Base-by-base conservation (phyloP, 2,329 filamentous ascomycete genomes). In the Arachnomyces sp. region DNA sequence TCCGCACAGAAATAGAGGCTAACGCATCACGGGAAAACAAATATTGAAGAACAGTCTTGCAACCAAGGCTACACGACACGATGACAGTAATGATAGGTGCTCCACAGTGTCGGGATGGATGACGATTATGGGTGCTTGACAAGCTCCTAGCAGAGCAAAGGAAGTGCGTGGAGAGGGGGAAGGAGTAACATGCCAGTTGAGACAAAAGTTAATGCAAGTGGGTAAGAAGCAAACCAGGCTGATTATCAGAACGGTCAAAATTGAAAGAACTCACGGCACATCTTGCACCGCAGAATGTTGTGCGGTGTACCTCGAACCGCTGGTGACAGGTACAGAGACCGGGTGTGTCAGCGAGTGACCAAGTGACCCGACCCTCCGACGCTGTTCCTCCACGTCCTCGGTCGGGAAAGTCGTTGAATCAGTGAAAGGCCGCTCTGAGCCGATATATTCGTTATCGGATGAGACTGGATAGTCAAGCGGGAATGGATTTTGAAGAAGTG, bases 261-360 rank as follows among this genome's bases (percentile, higher is more conserved):
- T 60, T 56, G 39, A 58, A 70, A 70, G 63, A 57, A 76, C 73
- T 70, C 72, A 77, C 73, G 65, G 67, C 60, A 66, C 60, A 59
- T 76, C 71, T 52, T 68, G 63, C 59, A 65, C 59, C 50, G 62
- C 58, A 67, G 69, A 61, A 61, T 68, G 70, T 58, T 66, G 66
- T 60, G 69, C 53, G 55, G 66, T 64, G 65, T 71, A 75, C 63
- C 70, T 67, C 63, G 68, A 55, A 57, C 65, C 64, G 59, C 67
- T 70, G 54, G 59, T 63, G 50, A 64, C 56, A 53, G 65, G 56
- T 53, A 71, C 66, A 43, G 66, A 59, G 52, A 62, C 65, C 38
- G 66, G 60, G 51, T 64, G 61, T 42, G 60, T 55, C 42, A 66
- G 53, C 54, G 67, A 63, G 51, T 71, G 65, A 49, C 62, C 61